Conservation (phyloP, 2,329 filamentous ascomycete species). For the Fusarium subglutinans region DNA sequence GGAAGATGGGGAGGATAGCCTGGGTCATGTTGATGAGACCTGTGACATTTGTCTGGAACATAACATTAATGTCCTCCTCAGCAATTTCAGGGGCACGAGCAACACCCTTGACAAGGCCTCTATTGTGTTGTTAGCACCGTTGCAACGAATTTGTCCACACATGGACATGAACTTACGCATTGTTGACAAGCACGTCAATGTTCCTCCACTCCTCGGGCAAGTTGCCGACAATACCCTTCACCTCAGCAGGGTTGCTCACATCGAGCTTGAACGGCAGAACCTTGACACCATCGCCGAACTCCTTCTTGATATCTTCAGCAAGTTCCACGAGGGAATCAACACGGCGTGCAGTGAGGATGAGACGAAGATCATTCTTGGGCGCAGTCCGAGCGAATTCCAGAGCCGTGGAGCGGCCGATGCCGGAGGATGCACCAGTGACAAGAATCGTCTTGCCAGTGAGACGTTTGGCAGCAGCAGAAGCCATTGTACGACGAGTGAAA, state of each 20-base stretch:
- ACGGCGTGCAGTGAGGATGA: constrained; percentile 89
- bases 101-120: constrained; percentile 88
- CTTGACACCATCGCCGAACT: constrained; percentile 82
- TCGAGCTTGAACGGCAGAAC: constrained; percentile 87
- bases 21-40: constrained; percentile 98
- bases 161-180: constrained; percentile 73
- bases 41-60: constrained; percentile 94
- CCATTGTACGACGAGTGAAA: constrained; percentile 51
- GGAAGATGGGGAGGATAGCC: constrained; percentile 84
- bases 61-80: constrained; percentile 82
- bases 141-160: background rate
- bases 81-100: constrained; percentile 86
- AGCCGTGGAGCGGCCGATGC: constrained; percentile 86
- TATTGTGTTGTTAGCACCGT: constrained; percentile 48
- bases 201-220: constrained; percentile 85
- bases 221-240: constrained; percentile 74
- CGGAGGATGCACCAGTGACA: constrained; percentile 91
- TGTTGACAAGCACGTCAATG: constrained; percentile 92
- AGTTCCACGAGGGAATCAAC: constrained; percentile 80
- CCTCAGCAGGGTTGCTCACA: constrained; percentile 80
- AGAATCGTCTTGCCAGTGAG: constrained; percentile 93
- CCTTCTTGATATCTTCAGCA: constrained; percentile 77
- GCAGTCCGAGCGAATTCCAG: constrained; percentile 91
- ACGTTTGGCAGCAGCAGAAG: constrained; percentile 76
- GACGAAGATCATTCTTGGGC: constrained; percentile 77